A percentile compares a stretch with the other conserved stretches of the same genome.
Conservation (phyloP, 2,329 filamentous ascomycete genomes). For the Penicillium sp. region DNA sequence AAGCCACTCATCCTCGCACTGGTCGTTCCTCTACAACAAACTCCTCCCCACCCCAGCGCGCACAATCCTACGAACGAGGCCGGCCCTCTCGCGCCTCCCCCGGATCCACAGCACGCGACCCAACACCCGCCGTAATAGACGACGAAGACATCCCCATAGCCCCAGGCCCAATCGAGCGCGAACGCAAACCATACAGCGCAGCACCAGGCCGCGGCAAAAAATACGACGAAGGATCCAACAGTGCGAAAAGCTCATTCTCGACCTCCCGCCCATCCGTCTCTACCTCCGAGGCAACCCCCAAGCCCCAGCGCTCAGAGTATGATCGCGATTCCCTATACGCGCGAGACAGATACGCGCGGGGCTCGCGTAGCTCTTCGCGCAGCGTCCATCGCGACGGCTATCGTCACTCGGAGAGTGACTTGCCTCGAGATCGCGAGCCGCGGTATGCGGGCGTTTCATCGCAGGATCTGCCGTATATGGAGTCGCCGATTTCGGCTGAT, state of each 20-base stretch:
- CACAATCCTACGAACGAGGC: slow-evolving; percentile 23
- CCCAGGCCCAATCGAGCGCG: slow-evolving; percentile 61
- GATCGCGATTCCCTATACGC: slow-evolving; percentile 27
- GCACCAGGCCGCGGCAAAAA: slow-evolving; percentile 61
- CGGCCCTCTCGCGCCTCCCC: slow-evolving; percentile 43
- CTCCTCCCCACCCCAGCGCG: slow-evolving; percentile 11
- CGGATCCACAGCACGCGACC: slow-evolving; percentile 23
- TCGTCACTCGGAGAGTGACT: slow-evolving; percentile 38
- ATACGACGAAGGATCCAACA: slow-evolving; percentile 49
- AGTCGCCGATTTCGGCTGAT: slow-evolving; percentile 25
- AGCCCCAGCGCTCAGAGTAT: slow-evolving; percentile 58
- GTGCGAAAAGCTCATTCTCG: slow-evolving; percentile 29
- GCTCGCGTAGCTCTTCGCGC: slow-evolving; percentile 37
- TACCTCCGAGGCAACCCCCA: slow-evolving; percentile 53
- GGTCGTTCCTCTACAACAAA: slow-evolving; percentile 16
- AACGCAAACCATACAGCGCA: slow-evolving; percentile 64
- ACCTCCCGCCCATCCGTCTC: slow-evolving; percentile 55
- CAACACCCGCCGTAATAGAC: slow-evolving; percentile 34
- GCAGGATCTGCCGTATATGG: slow-evolving; percentile 27
- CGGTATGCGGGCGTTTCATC: slow-evolving; percentile 22
- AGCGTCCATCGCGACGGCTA: slow-evolving; percentile 31
- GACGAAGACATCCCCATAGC: slow-evolving; percentile 45
- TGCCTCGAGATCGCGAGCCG: slow-evolving; percentile 26
- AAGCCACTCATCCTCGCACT: slow-evolving; percentile 26
- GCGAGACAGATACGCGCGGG: slow-evolving; percentile 19